A percentile compares a stretch with the other conserved stretches of the same genome.
Evolutionary conservation across 768 basidiomycete species (phyloP).

Genomic region (Steccherinum ochraceum): DNA sequence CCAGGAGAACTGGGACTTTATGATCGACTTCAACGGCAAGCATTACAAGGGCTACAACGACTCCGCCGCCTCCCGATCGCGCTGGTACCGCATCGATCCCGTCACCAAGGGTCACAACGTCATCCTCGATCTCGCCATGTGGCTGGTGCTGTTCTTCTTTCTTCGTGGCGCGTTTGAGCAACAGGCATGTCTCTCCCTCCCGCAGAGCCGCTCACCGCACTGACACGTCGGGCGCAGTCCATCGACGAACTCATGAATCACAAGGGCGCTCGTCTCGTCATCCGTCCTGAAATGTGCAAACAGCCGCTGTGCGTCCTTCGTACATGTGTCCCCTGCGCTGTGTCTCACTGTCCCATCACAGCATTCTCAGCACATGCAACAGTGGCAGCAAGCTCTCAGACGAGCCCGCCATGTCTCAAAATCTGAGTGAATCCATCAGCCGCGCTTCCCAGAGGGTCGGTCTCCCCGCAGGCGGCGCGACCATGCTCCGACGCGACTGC

Average conservation of each 20-base stretch:
- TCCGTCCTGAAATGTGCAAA: neutral
- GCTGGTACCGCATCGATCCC: neutral
- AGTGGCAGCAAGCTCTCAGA: too few species aligned
- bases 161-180: neutral
- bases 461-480: too few species aligned
- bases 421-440: too few species aligned
- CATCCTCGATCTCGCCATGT: neutral
- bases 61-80: neutral
- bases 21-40: neutral
- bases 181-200: neutral
- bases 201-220: too few species aligned
- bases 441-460: too few species aligned
- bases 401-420: too few species aligned
- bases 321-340: too few species aligned
- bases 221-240: too few species aligned
- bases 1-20: neutral
- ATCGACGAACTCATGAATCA: neutral
- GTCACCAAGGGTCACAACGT: neutral
- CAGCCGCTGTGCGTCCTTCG: neutral
- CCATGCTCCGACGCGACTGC: too few species aligned
- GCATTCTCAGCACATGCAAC: too few species aligned
- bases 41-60: neutral
- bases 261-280: neutral
- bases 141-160: neutral
- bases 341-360: too few species aligned